Conservation (phyloP, 106 monocot species). For the Dendrobium nobile region DNA sequence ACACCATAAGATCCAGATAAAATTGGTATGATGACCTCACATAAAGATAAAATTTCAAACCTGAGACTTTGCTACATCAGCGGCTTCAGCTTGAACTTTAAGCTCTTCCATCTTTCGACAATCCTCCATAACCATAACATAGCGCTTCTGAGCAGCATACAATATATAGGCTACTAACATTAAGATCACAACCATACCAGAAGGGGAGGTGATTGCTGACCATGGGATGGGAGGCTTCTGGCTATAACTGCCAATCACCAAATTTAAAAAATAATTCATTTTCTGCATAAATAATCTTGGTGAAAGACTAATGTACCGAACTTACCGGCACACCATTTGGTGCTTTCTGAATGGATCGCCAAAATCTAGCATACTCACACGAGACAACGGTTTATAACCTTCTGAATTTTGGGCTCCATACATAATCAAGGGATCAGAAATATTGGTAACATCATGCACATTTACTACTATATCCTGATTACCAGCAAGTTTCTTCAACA, state of each 20-base stretch:
- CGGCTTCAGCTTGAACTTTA: conserved; percentile 94
- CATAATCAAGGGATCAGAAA: conserved; percentile 81
- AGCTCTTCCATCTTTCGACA: conserved; percentile 88
- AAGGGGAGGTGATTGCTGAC: conserved; percentile 51
- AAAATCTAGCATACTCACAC: conserved; percentile 83
- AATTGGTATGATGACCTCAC: not conserved
- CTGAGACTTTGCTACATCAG: conserved; percentile 99
- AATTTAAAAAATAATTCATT: not conserved
- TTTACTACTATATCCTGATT: conserved; percentile 89
- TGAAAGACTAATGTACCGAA: not conserved
- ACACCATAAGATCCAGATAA: not conserved
- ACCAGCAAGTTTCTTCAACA: conserved; percentile 87
- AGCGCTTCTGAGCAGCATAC: conserved; percentile 61
- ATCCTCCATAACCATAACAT: conserved; percentile 67
- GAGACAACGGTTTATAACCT: conserved; percentile 43
- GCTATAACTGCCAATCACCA: conserved; percentile 47
- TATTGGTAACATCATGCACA: conserved; percentile 90
- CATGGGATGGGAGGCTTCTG: conserved; percentile 55
- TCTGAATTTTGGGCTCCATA: conserved; percentile 68
- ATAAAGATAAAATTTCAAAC: conserved; percentile 19
- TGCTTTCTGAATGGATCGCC: conserved; percentile 94
- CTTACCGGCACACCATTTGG: conserved; percentile 85
- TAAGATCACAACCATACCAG: conserved; percentile 57
- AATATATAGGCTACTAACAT: conserved; percentile 54
- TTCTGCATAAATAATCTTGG: not conserved